These are phyloP conservation scores for Hypoxylon lenormandii DNA, from an alignment of 495 filamentous ascomycete species.

Conservation along the genomic window DNA sequence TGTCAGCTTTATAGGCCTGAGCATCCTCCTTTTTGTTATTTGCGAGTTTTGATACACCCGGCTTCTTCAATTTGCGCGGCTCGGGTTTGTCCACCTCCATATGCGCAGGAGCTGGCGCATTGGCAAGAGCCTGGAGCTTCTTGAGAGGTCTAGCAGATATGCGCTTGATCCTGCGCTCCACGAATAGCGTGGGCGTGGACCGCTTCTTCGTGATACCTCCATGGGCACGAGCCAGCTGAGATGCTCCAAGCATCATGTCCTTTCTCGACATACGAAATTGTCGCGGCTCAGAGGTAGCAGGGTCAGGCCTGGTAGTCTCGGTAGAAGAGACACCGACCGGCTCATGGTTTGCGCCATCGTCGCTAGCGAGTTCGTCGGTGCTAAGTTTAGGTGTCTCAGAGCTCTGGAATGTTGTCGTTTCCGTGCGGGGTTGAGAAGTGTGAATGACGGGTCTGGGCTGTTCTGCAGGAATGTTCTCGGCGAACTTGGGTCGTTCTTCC, in stretches of 20 bases:
- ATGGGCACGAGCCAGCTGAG: constrained; percentile 26
- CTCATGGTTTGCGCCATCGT: constrained; percentile 15
- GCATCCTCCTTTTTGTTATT: constrained; percentile 22
- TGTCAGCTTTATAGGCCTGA: constrained; percentile 49
- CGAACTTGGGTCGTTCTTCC: constrained; percentile 32
- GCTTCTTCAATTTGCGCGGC: constrained; percentile 48
- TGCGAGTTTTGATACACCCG: constrained; percentile 41
- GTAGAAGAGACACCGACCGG: constrained; percentile 6
- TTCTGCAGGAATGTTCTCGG: constrained; percentile 38
- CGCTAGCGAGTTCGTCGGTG: constrained; percentile 4
- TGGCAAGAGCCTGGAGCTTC: constrained; percentile 37
- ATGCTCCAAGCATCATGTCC: constrained; percentile 47
- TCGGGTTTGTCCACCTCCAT: constrained; percentile 44
- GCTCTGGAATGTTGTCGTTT: constrained; percentile 37
- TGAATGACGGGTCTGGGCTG: constrained; percentile 44
- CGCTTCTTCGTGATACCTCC: constrained; percentile 55
- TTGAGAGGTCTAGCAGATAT: constrained; percentile 36
- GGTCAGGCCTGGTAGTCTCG: constrained; percentile 2
- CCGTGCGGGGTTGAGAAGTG: constrained; percentile 29
- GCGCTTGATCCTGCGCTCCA: constrained; percentile 60
- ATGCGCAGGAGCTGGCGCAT: constrained; percentile 8
- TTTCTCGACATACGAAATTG: constrained; percentile 64
- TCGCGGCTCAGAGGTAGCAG: constrained; percentile 46
- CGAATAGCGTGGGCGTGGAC: constrained; percentile 58
- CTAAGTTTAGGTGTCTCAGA: constrained; percentile 16